Evolutionary conservation across 345 rosid genomes (phyloP), one percentile per base, ranked within the genome.

Genomic region (Heritiera fomes): DNA sequence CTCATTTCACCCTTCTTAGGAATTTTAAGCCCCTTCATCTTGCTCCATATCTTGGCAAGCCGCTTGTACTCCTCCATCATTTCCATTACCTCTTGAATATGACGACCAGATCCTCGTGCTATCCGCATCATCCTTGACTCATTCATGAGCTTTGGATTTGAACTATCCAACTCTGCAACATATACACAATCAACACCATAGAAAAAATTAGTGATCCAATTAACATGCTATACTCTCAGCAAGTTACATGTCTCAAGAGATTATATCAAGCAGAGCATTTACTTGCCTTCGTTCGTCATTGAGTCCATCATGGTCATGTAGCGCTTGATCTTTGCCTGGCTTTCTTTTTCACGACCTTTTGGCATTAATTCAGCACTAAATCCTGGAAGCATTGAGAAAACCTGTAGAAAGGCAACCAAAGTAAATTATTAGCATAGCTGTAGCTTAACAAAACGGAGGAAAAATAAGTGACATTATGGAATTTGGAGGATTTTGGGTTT

Each of bases 241-340:
- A 28, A 20, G 50, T 30, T 11, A 13, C 75, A 59, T 58, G 67
- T 8, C 77, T 18, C 59, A 4, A 34, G 8, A 12, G 61, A 63
- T 49, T 49, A 43, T 18, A 71, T 23, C 8, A 70, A 63, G 14
- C 14, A 73, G 15, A 73, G 23, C 66, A 66, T 32, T 38, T 0
- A 77, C 82, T 88, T 79, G 78, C 95, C 91, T 81, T 93, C 94
- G 80, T 93, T 89, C 46, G 98, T 92, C 99, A 95, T 93, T 28
- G 97, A 95, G 85, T 95, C 98, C 98, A 92, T 95, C 94, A 93
- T 92, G 52, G 96, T 91, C 98, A 88, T 93, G 87, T 91, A 95
- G 5, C 98, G 89, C 84, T 93, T 95, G 64, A 93, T 87, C 92
- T 93, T 23, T 23, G 28, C 28, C 28, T 23, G 28, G 28, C 28